Evolutionary conservation across 1,139 yeast genomes (phyloP).

Genomic region (Insectozyma bohioensis): DNA sequence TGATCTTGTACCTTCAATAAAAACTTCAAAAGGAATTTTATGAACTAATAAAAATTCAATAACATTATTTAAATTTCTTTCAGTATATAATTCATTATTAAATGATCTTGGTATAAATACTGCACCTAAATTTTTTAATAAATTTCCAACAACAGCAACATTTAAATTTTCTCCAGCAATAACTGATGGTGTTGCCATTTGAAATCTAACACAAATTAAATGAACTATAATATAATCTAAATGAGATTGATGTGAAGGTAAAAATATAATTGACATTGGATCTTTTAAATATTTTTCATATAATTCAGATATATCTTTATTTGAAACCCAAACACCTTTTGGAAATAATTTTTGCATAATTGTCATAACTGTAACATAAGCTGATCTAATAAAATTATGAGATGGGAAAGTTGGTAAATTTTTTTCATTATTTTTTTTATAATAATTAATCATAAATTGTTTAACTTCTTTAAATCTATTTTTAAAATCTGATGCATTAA

Average conservation of each 20-base stretch:
- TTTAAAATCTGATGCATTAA: conserved; percentile 34
- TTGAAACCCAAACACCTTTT: conserved; percentile 43
- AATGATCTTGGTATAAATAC: conserved; percentile 48
- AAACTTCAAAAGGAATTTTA: conserved; percentile 60
- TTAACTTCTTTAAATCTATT: conserved; percentile 39
- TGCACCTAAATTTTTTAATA: conserved; percentile 46
- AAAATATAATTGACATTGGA: conserved; percentile 45
- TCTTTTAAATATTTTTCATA: conserved; percentile 33
- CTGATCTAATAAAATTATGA: conserved; percentile 30
- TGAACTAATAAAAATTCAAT: conserved; percentile 52
- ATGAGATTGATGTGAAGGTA: conserved; percentile 64
- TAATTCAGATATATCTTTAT: conserved; percentile 30
- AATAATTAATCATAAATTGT: conserved; percentile 39
- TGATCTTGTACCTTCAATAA: conserved; percentile 68
- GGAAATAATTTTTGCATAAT: conserved; percentile 42
- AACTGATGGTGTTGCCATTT: conserved; percentile 57
- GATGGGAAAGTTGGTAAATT: conserved; percentile 36
- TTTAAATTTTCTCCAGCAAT: conserved; percentile 72
- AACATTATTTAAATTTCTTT: conserved; percentile 53
- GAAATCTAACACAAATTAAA: conserved; percentile 55
- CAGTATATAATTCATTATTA: conserved; percentile 55
- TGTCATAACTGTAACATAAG: conserved; percentile 40
- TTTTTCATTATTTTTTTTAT: conserved; percentile 34
- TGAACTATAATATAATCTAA: conserved; percentile 65
- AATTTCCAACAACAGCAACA: conserved; percentile 57